Evolutionary conservation across 2,329 filamentous ascomycete genomes (phyloP), one percentile per base, ranked within the genome.

Genomic region (Stromatinia cepivora): DNA sequence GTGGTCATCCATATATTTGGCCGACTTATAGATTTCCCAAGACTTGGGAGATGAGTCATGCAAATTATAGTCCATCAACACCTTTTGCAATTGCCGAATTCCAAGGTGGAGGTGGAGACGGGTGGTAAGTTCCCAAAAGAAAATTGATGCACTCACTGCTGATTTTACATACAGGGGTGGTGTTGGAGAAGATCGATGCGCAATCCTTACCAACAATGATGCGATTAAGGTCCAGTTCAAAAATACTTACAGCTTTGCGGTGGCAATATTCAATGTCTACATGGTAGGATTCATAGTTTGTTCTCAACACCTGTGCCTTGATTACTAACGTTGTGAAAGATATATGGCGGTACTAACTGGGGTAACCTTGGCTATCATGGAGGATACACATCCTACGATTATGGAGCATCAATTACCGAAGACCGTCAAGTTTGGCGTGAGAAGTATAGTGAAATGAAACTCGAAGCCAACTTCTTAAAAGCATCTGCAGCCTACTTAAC

Each of bases 171-270:
- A 4, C 48, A 66, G 64, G 64, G 92, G 91, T 59, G 91, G 91
- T 17, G 56, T 75, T 71, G 90, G 91, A 0, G 92, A 91, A 65
- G 88, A 86, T 4, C 82, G 88, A 70, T 95, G 92, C 73, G 82
- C 85, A 3, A 81, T 82, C 3, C 82, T 94, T 5, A 81, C 92
- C 7, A 90, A 91, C 71, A 82, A 88, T n/a, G 90, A 93, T 73
- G 93, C 92, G 71, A 88, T 90, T 70, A 83, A 91, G 22, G 88
- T 94, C 0, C 92, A 93, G 76, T 92, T 93, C 79, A 94, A 94
- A 82, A 92, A 93, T 73, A 83, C 88, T 66, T 86, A 89, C 64
- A 86, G 87, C 46, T 86, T 89, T 31, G 88, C 87, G 0, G 85
- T 89, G 4, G 87, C 86, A 0, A 86, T 94, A 10, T 81, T 92